phyloP scores from a whole-genome alignment of 352 stramenopile genomes.

The Sclerospora graminicola region DNA sequence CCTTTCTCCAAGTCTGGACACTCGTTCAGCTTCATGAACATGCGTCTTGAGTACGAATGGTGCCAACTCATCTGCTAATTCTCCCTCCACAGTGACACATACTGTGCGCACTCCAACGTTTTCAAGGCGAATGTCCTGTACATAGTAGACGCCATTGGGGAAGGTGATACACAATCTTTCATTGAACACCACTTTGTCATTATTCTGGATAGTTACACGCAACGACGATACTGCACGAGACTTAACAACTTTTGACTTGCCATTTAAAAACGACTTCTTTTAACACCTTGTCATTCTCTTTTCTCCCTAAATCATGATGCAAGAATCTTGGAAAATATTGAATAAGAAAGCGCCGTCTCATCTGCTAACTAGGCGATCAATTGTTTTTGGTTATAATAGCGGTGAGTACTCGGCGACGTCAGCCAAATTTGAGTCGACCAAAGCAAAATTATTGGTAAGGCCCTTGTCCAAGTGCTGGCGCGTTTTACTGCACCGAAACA shows the following conservation, averaged over 20 bases:
- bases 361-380: too few relatives aligned
- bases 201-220: constrained; percentile 63
- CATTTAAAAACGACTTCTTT: constrained; percentile 47
- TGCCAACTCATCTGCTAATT: constrained; percentile 31
- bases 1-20: constrained; percentile 36
- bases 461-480: too few relatives aligned
- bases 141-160: constrained; percentile 72
- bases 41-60: constrained; percentile 53
- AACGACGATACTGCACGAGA: constrained; percentile 38
- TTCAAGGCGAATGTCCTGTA: constrained; percentile 60
- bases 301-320: too few relatives aligned
- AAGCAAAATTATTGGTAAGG: too few relatives aligned
- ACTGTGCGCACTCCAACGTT: constrained; percentile 52
- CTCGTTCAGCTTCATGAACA: constrained; percentile 76
- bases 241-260: constrained; percentile 55
- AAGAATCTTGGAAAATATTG: too few relatives aligned
- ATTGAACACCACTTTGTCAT: constrained; percentile 66
- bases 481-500: too few relatives aligned
- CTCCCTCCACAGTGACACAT: constrained; percentile 44
- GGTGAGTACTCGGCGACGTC: too few relatives aligned
- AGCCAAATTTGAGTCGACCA: too few relatives aligned
- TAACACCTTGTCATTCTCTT: too few relatives aligned
- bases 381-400: too few relatives aligned
- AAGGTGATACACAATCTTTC: constrained; percentile 45
- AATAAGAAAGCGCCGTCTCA: constrained; percentile 69